phyloP scores from a whole-genome alignment of 1,284 basidiomycete genomes.

The Malassezia japonica region DNA sequence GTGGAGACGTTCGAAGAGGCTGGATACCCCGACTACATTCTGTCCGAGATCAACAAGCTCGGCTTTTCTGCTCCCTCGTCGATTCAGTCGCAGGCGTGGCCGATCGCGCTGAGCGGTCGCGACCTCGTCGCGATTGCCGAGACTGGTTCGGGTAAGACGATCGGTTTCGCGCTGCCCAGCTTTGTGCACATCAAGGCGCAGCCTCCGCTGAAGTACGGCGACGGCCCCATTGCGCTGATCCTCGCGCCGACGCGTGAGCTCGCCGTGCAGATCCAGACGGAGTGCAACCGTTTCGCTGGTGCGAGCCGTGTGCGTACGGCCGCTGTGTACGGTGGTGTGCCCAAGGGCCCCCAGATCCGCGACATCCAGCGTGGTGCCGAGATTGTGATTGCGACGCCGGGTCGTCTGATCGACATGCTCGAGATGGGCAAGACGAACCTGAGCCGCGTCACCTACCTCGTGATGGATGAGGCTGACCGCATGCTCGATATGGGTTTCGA shows the following conservation, averaged over 20 bases:
- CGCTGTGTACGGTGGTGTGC: slow-evolving; percentile 95
- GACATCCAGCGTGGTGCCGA: slow-evolving; percentile 94
- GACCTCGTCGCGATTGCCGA: slow-evolving; percentile 87
- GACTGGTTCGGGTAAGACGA: slow-evolving; percentile 60
- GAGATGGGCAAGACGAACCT: slow-evolving; percentile 94
- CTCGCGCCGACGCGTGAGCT: slow-evolving; percentile 96
- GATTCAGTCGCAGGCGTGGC: slow-evolving; percentile 98
- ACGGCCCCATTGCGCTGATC: slow-evolving; percentile 92
- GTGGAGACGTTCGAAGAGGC: slow-evolving; percentile 86
- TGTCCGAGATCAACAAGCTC: slow-evolving; percentile 83
- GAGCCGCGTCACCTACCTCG: slow-evolving; percentile 87
- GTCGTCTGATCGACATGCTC: slow-evolving; percentile 70
- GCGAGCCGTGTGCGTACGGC: slow-evolving; percentile 96
- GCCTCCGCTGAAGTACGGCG: slow-evolving; percentile 81
- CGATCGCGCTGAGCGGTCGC: slow-evolving; percentile 85
- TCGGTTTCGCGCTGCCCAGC: slow-evolving; percentile 91
- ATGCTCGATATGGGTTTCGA: slow-evolving; percentile 99
- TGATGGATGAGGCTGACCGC: slow-evolving; percentile 98
- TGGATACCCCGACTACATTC: slow-evolving; percentile 90
- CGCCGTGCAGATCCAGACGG: slow-evolving; percentile 95
- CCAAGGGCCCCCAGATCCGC: slow-evolving; percentile 94
- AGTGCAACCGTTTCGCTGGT: slow-evolving; percentile 94
- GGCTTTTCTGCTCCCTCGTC: slow-evolving; percentile 82
- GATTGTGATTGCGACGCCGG: slow-evolving; percentile 75
- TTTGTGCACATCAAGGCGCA: slow-evolving; percentile 99